Base-by-base conservation (phyloP, 768 basidiomycete species). In the Mycena sanguinolenta region DNA sequence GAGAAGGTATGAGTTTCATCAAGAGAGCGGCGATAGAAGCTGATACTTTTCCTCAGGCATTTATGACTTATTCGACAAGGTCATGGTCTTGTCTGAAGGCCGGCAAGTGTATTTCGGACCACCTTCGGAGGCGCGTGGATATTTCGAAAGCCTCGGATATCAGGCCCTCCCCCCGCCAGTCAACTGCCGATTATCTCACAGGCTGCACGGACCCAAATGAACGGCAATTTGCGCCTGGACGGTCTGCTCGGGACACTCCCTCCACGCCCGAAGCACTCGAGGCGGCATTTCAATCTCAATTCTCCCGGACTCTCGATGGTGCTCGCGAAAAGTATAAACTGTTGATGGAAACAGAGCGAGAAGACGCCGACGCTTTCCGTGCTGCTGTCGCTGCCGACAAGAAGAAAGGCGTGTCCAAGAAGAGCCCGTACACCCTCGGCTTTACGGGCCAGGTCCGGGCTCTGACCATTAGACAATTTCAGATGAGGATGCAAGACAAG, bases 121-220 rank as follows among this genome's bases (percentile, higher is more conserved):
- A 9, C 87, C 90, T 5, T 82, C 86, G 10, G 87, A 91, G 69
- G 96, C 96, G 19, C 89, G 94, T 19, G 81, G 82, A 2, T 97
- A 97, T 82, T 96, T 98, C 74, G 88, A 93, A 73, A 79, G 80
- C 34, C 82, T 95, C 50, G 94, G 95, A 21, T 95, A 90, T 80
- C 87, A 88, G 42, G 70, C 92, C 23, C 88, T 93, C 28, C 92
- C n/a, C 93, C 63, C 90, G 95, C 44, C 95, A 96, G 79, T 94
- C 90, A 73, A 94, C 93, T 17, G 90, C 95, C 13, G 95, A 96
- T 77, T 96, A 93, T 79, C 86, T 96, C 25, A 94, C 93, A 25
- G 92, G 92, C 8, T 92, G 91, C 79, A 93, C 96, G 3, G 94
- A 95, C 75, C 88, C 91, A 0, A 94, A 95, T 74, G 95, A 97